Evolutionary conservation across 306 rosid species (phyloP).

Genomic region (Medicago lupulina): DNA sequence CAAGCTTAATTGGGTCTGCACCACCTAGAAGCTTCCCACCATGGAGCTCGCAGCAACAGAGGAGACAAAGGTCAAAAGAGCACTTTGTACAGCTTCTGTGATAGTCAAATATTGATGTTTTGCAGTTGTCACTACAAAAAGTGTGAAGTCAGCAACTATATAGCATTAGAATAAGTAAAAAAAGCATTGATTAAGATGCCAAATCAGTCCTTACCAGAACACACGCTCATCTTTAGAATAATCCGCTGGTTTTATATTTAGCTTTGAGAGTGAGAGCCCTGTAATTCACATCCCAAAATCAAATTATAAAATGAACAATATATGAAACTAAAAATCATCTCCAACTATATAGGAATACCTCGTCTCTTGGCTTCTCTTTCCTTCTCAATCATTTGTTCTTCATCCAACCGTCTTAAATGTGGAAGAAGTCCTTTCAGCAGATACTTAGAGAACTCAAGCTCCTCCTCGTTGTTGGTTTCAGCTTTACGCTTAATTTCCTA

Average conservation of each 20-base stretch:
- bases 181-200: not conserved
- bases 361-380: constrained; percentile 67
- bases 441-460: constrained; percentile 51
- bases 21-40: constrained; percentile 63
- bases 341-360: constrained; percentile 48
- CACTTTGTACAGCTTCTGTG: constrained; percentile 78
- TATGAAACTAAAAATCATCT: not conserved
- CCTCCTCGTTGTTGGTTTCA: not conserved
- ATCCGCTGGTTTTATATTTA: constrained; percentile 26
- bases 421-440: constrained; percentile 70
- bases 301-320: constrained; percentile 22
- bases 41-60: constrained; percentile 81
- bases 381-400: constrained; percentile 71
- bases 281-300: constrained; percentile 31
- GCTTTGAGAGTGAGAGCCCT: constrained; percentile 48
- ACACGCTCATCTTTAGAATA: constrained; percentile 55
- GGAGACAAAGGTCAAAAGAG: constrained; percentile 78
- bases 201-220: constrained; percentile 63
- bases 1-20: constrained; percentile 49
- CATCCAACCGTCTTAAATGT: constrained; percentile 58
- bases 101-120: constrained; percentile 78
- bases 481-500: constrained; percentile 39
- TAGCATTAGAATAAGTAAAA: constrained; percentile 5
- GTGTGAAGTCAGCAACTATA: constrained; percentile 29
- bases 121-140: constrained; percentile 77